Conservation (phyloP, 352 stramenopile species). For the Globisporangium spiculum region DNA sequence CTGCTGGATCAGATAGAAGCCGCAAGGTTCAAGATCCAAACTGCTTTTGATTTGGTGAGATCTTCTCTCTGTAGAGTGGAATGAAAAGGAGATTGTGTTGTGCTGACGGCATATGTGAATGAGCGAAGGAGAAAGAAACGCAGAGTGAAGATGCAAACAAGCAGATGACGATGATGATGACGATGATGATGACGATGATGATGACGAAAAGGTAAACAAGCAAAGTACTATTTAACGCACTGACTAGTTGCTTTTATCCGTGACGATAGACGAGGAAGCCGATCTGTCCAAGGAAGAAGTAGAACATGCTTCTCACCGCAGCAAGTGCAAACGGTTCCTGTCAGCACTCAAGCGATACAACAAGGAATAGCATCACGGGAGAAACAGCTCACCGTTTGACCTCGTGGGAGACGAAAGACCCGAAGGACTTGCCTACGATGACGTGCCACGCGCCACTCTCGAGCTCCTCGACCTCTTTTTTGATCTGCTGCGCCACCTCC, state of each 20-base stretch:
- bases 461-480: conserved; percentile 69
- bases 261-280: conserved; percentile 78
- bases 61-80: neutral
- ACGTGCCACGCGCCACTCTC: conserved; percentile 77
- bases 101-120: neutral
- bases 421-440: conserved; percentile 84
- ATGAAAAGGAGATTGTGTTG: neutral
- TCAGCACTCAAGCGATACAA: neutral
- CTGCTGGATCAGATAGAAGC: neutral
- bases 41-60: neutral
- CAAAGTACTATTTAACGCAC: conserved; percentile 35
- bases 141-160: neutral
- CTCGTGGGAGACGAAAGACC: conserved; percentile 83
- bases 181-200: neutral
- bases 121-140: neutral
- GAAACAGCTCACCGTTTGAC: conserved; percentile 62
- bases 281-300: conserved; percentile 82
- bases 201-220: conserved; percentile 13
- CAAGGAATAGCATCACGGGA: neutral
- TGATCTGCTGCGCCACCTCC: conserved; percentile 77
- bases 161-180: neutral
- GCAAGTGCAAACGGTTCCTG: neutral
- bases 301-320: conserved; percentile 54
- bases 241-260: conserved; percentile 28
- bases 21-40: neutral